A percentile compares a stretch with the other conserved stretches of the same genome.
Evolutionary conservation across 257 asterid genomes (phyloP).

Genomic region (Coffea eugenioides): DNA sequence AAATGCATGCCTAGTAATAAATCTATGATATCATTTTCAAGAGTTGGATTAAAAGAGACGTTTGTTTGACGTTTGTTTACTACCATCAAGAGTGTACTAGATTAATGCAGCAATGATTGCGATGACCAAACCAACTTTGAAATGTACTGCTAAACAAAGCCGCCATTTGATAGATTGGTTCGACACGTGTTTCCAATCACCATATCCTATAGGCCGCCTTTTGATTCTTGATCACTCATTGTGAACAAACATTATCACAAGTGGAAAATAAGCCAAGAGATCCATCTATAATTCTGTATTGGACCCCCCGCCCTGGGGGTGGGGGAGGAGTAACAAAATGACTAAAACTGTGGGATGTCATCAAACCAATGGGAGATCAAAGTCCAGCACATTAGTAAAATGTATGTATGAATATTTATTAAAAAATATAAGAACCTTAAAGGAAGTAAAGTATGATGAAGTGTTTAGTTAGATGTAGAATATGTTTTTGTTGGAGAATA

Average conservation of each 20-base stretch:
- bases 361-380: neutral
- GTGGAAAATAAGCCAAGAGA: too few relatives aligned
- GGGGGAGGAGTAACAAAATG: too few relatives aligned
- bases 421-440: too few relatives aligned
- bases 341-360: neutral
- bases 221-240: neutral
- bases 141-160: neutral
- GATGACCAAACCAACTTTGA: neutral
- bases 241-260: neutral
- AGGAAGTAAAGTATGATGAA: too few relatives aligned
- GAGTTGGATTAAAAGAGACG: neutral
- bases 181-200: neutral
- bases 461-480: too few relatives aligned
- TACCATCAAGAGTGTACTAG: too few relatives aligned
- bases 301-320: too few relatives aligned
- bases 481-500: too few relatives aligned
- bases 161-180: neutral
- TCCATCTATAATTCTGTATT: too few relatives aligned
- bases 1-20: neutral
- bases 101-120: neutral
- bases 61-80: too few relatives aligned
- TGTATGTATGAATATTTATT: too few relatives aligned
- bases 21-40: neutral
- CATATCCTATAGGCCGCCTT: neutral
- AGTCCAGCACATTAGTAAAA: neutral